Conservation (phyloP, 768 basidiomycete species). For the Phylloporus arenicola region DNA sequence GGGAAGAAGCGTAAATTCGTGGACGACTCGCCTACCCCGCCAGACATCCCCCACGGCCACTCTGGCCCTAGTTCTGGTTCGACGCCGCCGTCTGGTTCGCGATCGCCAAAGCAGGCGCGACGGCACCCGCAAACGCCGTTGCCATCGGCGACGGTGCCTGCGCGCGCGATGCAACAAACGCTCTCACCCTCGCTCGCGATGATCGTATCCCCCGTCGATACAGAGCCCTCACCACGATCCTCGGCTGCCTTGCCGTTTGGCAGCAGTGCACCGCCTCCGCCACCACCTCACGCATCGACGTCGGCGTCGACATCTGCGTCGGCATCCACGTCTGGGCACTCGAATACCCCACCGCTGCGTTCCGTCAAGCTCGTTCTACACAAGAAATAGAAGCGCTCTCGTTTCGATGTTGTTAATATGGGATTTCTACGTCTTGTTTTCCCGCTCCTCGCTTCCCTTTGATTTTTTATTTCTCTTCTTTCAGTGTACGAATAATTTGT, state of each 20-base stretch:
- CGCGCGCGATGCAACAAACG: conserved; percentile 32
- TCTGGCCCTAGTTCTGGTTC: conserved; percentile 13
- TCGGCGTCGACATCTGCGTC: background rate
- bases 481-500: conserved; percentile 12
- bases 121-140: conserved; percentile 32
- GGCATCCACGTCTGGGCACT: conserved; percentile 7
- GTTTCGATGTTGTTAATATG: background rate
- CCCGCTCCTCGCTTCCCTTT: background rate
- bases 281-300: background rate
- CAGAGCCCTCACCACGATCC: conserved; percentile 30
- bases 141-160: conserved; percentile 19
- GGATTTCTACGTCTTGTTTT: background rate
- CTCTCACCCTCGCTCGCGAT: conserved; percentile 32
- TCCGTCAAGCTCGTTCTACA: conserved; percentile 28
- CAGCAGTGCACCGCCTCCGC: conserved; percentile 10
- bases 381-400: conserved; percentile 23
- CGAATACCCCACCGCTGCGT: conserved; percentile 28
- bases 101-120: conserved; percentile 31
- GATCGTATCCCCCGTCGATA: conserved; percentile 32
- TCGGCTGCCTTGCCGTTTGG: conserved; percentile 23
- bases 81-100: conserved; percentile 14
- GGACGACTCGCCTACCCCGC: conserved; percentile 29
- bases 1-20: conserved; percentile 33
- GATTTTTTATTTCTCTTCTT: background rate
- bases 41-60: conserved; percentile 8